phyloP scores from a whole-genome alignment of 2,329 filamentous ascomycete species.

The Calonectria montana region DNA sequence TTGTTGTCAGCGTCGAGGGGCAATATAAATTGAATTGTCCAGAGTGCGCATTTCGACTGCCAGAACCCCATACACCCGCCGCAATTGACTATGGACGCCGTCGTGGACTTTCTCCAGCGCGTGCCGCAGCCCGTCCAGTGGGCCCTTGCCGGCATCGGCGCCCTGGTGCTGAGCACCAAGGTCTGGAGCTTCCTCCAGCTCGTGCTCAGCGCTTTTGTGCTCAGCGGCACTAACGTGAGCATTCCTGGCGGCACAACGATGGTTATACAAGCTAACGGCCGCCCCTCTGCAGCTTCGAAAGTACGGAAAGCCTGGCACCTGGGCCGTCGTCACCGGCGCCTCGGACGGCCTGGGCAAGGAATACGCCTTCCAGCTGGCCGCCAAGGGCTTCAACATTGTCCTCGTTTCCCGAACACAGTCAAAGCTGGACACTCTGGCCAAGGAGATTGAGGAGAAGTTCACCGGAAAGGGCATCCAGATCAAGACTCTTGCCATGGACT shows the following conservation, averaged over 20 bases:
- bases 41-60: not conserved
- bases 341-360: constrained; percentile 98
- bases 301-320: constrained; percentile 91
- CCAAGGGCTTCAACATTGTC: constrained; percentile 93
- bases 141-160: constrained; percentile 66
- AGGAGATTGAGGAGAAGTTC: constrained; percentile 80
- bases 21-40: not conserved
- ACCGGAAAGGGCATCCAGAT: constrained; percentile 71
- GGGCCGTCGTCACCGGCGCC: constrained; percentile 94
- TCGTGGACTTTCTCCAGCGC: constrained; percentile 40
- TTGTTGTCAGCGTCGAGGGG: constrained; percentile 36
- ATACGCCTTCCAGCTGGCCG: constrained; percentile 89
- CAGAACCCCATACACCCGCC: not conserved
- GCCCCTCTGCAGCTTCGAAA: constrained; percentile 74
- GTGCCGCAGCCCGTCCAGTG: constrained; percentile 14
- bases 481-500: constrained; percentile 92
- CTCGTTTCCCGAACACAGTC: constrained; percentile 95
- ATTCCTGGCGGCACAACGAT: not conserved
- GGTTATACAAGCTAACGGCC: not conserved
- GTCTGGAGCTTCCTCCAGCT: constrained; percentile 70
- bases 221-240: constrained; percentile 72
- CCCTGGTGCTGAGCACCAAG: constrained; percentile 67
- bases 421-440: constrained; percentile 83
- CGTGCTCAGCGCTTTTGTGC: constrained; percentile 75
- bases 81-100: constrained; percentile 41